Evolutionary conservation across 73 alveolate genomes (phyloP), one percentile per base, ranked within the genome.

Genomic region (Stentor coeruleus): DNA sequence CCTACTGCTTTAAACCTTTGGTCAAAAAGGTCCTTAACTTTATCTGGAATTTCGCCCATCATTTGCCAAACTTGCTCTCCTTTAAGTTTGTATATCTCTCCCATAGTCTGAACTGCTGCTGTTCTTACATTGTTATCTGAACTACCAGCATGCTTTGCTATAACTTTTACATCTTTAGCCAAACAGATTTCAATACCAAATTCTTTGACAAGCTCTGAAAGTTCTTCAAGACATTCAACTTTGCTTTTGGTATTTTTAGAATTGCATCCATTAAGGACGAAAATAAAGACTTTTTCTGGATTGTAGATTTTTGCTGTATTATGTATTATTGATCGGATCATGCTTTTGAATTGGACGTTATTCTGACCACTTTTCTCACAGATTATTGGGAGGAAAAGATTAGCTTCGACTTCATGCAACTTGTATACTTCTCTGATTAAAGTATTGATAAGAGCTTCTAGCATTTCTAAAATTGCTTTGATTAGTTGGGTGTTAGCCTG

Each of bases 321-420:
- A 38, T 41, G 83, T 26, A 89, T 14, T 30, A 89, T 59, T 42
- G 35, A 81, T 82, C 84, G 81, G 31, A 86, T 82, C 74, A 82
- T 82, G 38, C 82, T 86, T 59, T 77, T 81, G 76, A 89, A 6
- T 15, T 74, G 40, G 35, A 66, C 80, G 42, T 89, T 81, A 81
- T 89, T 89, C 74, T 85, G 57, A 0, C 95, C 92, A 14, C 86
- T 35, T 77, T 89, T 89, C 35, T 89, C 95, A 38, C 81, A n/a
- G 35, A 86, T 58, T 3, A 79, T 49, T 20, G 89, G 84, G 0
- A 88, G 35, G 37, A 89, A 40, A 3, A 89, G 73, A 6, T 33
- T 59, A 2, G 92, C 95, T 74, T 89, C 95, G 30, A 66, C 88
- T 38, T 89, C 95, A 77, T 49, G 26, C 31, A 89, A 39, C 42